Conservation (phyloP, 768 basidiomycete genomes). For the Hydnum rufescens region DNA sequence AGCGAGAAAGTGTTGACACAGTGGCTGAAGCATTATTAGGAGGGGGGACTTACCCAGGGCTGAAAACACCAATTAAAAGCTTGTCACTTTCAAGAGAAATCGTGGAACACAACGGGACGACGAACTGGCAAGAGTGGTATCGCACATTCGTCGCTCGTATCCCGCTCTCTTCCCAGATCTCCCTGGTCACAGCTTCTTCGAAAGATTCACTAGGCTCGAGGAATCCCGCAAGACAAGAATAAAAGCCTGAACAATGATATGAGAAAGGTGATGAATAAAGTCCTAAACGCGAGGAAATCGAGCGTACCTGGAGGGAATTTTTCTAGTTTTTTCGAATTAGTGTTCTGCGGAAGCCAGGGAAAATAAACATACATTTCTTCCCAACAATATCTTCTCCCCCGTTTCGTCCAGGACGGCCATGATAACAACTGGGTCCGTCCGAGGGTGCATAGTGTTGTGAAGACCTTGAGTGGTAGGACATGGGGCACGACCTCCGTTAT, state of each 20-base stretch:
- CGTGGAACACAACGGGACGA: background rate
- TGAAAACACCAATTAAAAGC: conserved; percentile 15
- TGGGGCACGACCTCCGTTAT: conserved; percentile 38
- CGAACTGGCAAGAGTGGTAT: conserved; percentile 50
- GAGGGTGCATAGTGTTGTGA: conserved; percentile 68
- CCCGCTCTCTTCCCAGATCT: conserved; percentile 94
- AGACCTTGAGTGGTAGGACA: conserved; percentile 64
- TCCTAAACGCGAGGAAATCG: conserved; percentile 13
- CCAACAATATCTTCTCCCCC: conserved; percentile 69
- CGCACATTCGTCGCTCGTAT: conserved; percentile 64
- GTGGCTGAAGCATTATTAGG: background rate
- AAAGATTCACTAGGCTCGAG: conserved; percentile 87
- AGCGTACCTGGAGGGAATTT: conserved; percentile 19
- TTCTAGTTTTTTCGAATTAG: conserved; percentile 10
- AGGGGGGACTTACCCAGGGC: conserved; percentile 40
- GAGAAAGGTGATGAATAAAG: background rate
- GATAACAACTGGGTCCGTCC: conserved; percentile 81
- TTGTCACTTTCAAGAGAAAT: background rate
- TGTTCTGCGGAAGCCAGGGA: background rate
- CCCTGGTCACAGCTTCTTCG: conserved; percentile 80
- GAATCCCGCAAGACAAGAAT: conserved; percentile 85
- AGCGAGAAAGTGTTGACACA: conserved; percentile 5
- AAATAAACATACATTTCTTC: conserved; percentile 44
- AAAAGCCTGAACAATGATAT: conserved; percentile 27
- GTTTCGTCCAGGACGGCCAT: conserved; percentile 68